phyloP scores from a whole-genome alignment of 192 early-diverging fungal genomes.

The Backusella luteola region DNA sequence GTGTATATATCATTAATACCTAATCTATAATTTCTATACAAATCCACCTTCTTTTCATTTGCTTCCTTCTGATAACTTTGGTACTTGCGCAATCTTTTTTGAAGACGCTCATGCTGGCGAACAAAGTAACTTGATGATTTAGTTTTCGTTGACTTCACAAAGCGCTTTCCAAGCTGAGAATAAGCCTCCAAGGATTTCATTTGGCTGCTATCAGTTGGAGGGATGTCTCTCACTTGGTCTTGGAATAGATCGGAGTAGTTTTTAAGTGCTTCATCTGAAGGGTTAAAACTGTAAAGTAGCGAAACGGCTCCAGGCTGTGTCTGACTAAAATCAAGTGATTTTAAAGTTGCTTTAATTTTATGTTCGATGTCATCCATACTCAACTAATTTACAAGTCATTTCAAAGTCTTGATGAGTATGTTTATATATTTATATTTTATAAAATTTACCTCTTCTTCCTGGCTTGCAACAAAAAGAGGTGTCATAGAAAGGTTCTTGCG shows the following conservation, averaged over 20 bases:
- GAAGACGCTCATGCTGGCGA: conserved; percentile 40
- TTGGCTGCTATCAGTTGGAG: not conserved
- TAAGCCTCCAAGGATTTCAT: conserved; percentile 10
- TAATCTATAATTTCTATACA: conserved; percentile 60
- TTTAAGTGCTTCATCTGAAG: not conserved
- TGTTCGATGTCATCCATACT: conserved; percentile 2
- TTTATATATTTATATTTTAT: not conserved
- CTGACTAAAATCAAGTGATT: conserved; percentile 43
- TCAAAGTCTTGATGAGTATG: not conserved
- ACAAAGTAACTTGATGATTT: conserved; percentile 37
- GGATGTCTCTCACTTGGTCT: not conserved
- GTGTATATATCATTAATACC: conserved; percentile 8
- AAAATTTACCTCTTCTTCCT: not conserved
- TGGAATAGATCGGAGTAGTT: not conserved
- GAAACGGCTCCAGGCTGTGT: conserved; percentile 36
- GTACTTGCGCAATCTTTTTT: conserved; percentile 29
- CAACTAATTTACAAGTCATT: not conserved
- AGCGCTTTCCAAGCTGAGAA: conserved; percentile 6
- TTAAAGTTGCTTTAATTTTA: conserved; percentile 40
- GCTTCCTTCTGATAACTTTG: conserved; percentile 44
- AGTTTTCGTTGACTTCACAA: conserved; percentile 5
- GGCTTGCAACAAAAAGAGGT: conserved; percentile 30
- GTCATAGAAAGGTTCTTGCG: conserved; percentile 25
- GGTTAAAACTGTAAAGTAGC: not conserved
- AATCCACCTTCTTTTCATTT: conserved; percentile 50